Conservation (phyloP, 2,329 filamentous ascomycete species). For the Fusarium paranaense region DNA sequence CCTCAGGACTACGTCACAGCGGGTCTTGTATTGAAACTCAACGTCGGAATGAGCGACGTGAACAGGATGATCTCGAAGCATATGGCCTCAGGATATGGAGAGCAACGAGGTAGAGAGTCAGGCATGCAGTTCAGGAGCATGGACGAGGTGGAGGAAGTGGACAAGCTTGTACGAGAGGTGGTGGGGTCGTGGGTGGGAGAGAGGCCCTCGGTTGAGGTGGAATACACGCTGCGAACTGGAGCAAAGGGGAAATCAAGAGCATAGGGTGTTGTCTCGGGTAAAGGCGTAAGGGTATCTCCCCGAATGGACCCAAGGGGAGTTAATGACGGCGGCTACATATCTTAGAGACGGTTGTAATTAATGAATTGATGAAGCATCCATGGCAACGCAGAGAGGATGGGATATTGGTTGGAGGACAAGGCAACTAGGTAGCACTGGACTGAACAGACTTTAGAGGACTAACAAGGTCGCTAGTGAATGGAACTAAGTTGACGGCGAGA, state of each 20-base stretch:
- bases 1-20: conserved; percentile 31
- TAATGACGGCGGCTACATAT: conserved; percentile 4
- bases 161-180: conserved; percentile 32
- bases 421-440: neutral
- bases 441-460: conserved; percentile 1
- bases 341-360: neutral
- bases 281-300: conserved; percentile 7
- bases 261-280: conserved; percentile 23
- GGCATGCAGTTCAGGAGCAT: conserved; percentile 40
- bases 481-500: conserved; percentile 12
- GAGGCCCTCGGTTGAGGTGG: conserved; percentile 27
- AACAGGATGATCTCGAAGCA: conserved; percentile 17
- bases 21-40: conserved; percentile 16
- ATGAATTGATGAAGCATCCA: neutral
- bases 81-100: conserved; percentile 10
- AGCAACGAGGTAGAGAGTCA: conserved; percentile 1
- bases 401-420: conserved; percentile 31
- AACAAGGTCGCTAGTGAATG: conserved; percentile 18
- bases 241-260: conserved; percentile 43
- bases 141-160: conserved; percentile 39
- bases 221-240: conserved; percentile 41
- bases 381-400: neutral
- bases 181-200: conserved; percentile 40
- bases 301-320: neutral
- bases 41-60: conserved; percentile 16